Conservation (phyloP, 192 early-diverging fungal species). For the Piromyces finnis region DNA sequence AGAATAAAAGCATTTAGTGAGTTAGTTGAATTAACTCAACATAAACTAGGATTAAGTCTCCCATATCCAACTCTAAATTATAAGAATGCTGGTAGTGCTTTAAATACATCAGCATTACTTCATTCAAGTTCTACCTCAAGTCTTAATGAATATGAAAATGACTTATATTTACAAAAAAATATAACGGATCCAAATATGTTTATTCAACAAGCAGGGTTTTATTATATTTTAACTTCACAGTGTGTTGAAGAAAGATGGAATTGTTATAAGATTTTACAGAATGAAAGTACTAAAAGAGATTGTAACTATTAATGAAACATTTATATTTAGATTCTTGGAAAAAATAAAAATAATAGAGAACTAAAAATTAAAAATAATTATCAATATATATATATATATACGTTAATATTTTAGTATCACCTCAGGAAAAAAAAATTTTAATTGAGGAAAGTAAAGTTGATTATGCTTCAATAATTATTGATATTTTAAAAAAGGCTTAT, state of each 20-base stretch:
- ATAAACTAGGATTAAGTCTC: constrained; percentile 41
- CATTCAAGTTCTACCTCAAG: not conserved
- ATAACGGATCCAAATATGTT: constrained; percentile 42
- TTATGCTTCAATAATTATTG: constrained; percentile 52
- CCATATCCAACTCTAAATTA: constrained; percentile 23
- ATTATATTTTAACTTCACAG: constrained; percentile 57
- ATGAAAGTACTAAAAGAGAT: constrained; percentile 4
- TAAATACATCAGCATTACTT: not conserved
- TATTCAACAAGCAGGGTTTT: constrained; percentile 72
- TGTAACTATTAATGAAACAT: not conserved
- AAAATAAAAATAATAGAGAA: too few relatives aligned
- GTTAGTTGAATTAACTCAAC: constrained; percentile 42
- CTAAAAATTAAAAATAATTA: too few relatives aligned
- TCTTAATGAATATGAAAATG: not conserved
- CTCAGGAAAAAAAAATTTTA: not conserved
- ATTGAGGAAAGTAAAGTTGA: constrained; percentile 29
- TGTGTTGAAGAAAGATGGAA: constrained; percentile 52
- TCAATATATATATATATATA: not conserved
- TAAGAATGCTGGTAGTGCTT: not conserved
- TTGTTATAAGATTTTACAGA: constrained; percentile 25
- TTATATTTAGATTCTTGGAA: too few relatives aligned
- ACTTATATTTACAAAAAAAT: constrained; percentile 8
- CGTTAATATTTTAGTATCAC: not conserved
- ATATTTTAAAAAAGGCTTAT: constrained; percentile 78
- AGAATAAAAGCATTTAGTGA: constrained; percentile 55